Conservation (phyloP, 768 basidiomycete genomes). For the Galerina marginata region DNA sequence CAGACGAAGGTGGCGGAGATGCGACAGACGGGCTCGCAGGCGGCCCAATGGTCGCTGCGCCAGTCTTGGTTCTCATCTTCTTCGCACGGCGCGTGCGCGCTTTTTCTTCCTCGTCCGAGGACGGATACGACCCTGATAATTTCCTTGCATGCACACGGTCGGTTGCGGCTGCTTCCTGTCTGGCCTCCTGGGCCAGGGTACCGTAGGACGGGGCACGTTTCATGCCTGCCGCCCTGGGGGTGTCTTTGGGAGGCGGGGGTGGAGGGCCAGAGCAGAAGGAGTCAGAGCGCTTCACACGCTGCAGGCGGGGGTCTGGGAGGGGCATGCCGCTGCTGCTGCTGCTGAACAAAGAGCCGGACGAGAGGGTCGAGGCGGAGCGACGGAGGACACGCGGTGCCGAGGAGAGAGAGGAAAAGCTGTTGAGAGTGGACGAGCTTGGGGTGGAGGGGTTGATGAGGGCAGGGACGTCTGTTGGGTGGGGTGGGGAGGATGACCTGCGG, state of each 20-base stretch:
- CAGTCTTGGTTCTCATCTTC: slow-evolving; percentile 53
- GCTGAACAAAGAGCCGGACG: slow-evolving; percentile 50
- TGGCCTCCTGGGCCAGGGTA: slow-evolving; percentile 37
- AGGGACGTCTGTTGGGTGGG: slow-evolving; percentile 41
- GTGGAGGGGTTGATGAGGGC: slow-evolving; percentile 60
- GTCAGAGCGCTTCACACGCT: slow-evolving; percentile 56
- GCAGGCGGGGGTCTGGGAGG: slow-evolving; percentile 53
- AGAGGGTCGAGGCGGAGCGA: slow-evolving; percentile 52
- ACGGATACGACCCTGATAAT: slow-evolving; percentile 47
- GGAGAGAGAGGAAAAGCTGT: slow-evolving; percentile 48
- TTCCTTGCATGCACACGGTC: slow-evolving; percentile 36
- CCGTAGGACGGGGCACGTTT: slow-evolving; percentile 72
- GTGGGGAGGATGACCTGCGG: slow-evolving; percentile 47
- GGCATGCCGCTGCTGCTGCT: slow-evolving; percentile 37
- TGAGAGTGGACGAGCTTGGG: slow-evolving; percentile 68
- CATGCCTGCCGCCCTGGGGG: slow-evolving; percentile 31
- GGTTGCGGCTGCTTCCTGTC: slow-evolving; percentile 9
- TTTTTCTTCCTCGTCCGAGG: slow-evolving; percentile 82
- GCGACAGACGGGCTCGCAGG: slow-evolving; percentile 17
- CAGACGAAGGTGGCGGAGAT: slow-evolving; percentile 21
- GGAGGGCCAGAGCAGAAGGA: slow-evolving; percentile 44
- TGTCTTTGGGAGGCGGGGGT: slow-evolving; percentile 39
- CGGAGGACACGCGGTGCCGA: slow-evolving; percentile 44
- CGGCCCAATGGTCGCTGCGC: slow-evolving; percentile 11
- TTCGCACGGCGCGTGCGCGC: slow-evolving; percentile 62